A percentile compares a stretch with the other conserved stretches of the same genome.
phyloP scores from a whole-genome alignment of 192 early-diverging fungal species.

The Coemansia sp. region DNA sequence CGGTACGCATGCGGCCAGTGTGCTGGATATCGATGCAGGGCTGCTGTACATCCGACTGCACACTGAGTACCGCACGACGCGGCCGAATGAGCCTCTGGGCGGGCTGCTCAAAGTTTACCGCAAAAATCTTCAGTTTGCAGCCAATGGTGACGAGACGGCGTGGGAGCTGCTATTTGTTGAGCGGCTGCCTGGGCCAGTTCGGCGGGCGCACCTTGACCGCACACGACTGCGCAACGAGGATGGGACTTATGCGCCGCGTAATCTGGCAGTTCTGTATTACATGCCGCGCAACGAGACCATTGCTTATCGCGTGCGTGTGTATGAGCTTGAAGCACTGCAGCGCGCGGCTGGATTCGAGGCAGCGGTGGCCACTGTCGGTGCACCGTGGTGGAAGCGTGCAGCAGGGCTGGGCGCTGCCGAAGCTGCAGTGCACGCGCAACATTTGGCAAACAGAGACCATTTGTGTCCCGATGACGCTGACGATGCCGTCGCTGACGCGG shows the following conservation, averaged over 20 bases:
- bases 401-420: slow-evolving; percentile 5
- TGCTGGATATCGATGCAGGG: slow-evolving; percentile 27
- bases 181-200: slow-evolving; percentile 42
- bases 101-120: slow-evolving; percentile 49
- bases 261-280: slow-evolving; percentile 46
- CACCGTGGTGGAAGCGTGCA: slow-evolving; percentile 23
- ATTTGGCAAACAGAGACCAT: slow-evolving; percentile 12
- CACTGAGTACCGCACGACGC: slow-evolving; percentile 39
- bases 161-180: slow-evolving; percentile 55
- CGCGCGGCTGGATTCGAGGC: slow-evolving; percentile 12
- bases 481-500: slow-evolving; percentile 25
- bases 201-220: slow-evolving; percentile 41
- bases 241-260: slow-evolving; percentile 32
- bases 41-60: slow-evolving; percentile 45
- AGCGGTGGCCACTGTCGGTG: slow-evolving; percentile 10
- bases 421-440: slow-evolving; percentile 10
- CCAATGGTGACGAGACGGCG: slow-evolving; percentile 7
- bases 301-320: slow-evolving; percentile 32
- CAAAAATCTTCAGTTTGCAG: slow-evolving; percentile 30
- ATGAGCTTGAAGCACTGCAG: slow-evolving; percentile 43
- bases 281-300: slow-evolving; percentile 33
- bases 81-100: slow-evolving; percentile 30
- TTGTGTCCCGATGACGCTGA: slow-evolving; percentile 31
- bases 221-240: slow-evolving; percentile 37
- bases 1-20: slow-evolving; percentile 12